Percentiles rank a stretch among this genome's conserved stretches.
phyloP scores from a whole-genome alignment of 1,284 basidiomycete species.

The Cerioporus squamosus region DNA sequence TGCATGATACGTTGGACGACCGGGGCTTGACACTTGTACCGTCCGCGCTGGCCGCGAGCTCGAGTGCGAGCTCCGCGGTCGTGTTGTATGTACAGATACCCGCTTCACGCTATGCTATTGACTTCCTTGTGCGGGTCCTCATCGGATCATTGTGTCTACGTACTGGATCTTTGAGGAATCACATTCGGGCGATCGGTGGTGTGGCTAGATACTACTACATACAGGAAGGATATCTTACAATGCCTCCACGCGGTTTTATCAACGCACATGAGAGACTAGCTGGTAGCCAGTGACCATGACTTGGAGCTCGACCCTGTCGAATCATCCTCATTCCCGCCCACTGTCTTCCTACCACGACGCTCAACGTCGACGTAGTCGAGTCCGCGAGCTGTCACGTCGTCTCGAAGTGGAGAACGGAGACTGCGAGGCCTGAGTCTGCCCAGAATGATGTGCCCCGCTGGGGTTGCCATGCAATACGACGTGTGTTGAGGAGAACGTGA shows the following conservation, averaged over 20 bases:
- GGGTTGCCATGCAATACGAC: background rate
- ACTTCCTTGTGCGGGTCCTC: background rate
- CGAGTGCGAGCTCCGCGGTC: background rate
- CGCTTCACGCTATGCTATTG: background rate
- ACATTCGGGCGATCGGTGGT: too few species aligned
- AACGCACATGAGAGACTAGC: too few species aligned
- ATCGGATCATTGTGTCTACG: too few species aligned
- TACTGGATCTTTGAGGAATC: too few species aligned
- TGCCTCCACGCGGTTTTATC: too few species aligned
- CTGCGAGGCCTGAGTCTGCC: background rate
- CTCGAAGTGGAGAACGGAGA: background rate
- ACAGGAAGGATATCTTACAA: too few species aligned
- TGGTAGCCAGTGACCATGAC: too few species aligned
- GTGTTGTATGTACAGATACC: background rate
- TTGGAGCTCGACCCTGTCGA: too few species aligned
- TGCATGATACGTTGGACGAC: background rate
- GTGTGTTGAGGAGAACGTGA: constrained; percentile 23
- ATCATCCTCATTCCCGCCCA: too few species aligned
- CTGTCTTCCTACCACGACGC: too few species aligned
- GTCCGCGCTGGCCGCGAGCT: background rate
- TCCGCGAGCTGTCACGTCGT: background rate
- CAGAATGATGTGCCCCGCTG: too few species aligned
- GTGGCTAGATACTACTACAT: too few species aligned
- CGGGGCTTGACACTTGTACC: background rate
- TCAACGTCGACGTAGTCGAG: background rate